Percentiles rank a stretch among this genome's conserved stretches.
Conservation (phyloP, 1,139 yeast genomes). For the Candida glucosophila region DNA sequence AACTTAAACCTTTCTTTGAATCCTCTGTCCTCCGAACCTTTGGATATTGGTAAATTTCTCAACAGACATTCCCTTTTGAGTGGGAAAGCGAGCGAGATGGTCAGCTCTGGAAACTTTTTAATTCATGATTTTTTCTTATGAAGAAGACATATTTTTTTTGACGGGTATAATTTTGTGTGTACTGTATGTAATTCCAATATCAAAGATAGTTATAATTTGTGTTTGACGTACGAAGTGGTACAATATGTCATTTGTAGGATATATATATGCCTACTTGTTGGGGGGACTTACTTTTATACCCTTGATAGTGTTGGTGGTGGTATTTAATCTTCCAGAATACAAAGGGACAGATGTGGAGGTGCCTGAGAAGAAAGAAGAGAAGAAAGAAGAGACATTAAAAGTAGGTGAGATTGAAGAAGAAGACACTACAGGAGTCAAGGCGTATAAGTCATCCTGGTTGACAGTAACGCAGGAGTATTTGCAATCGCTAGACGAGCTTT, state of each 20-base stretch:
- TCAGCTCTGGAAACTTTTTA: slow-evolving; percentile 40
- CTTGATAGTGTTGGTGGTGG: slow-evolving; percentile 26
- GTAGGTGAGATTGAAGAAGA: slow-evolving; percentile 59
- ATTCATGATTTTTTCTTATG: slow-evolving; percentile 41
- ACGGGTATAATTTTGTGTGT: slow-evolving; percentile 1
- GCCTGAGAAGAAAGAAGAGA: slow-evolving; percentile 7
- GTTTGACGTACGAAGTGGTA: neutral
- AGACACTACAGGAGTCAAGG: slow-evolving; percentile 51
- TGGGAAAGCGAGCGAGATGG: slow-evolving; percentile 50
- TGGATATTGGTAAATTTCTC: slow-evolving; percentile 25
- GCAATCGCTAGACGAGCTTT: slow-evolving; percentile 32
- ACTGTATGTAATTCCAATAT: slow-evolving; percentile 1
- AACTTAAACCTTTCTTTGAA: slow-evolving; percentile 33
- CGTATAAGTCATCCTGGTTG: slow-evolving; percentile 72
- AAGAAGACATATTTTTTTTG: slow-evolving; percentile 4
- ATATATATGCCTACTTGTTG: slow-evolving; percentile 31
- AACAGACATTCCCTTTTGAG: slow-evolving; percentile 39
- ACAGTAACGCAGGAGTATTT: slow-evolving; percentile 73
- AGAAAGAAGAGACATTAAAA: slow-evolving; percentile 26
- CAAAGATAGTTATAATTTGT: neutral
- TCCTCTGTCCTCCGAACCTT: slow-evolving; percentile 13
- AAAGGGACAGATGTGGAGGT: slow-evolving; percentile 1
- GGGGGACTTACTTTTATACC: slow-evolving; percentile 85
- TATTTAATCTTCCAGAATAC: slow-evolving; percentile 26
- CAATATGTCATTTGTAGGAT: slow-evolving; percentile 12